Conservation (phyloP, 1,284 basidiomycete species). For the Pterula multifida region DNA sequence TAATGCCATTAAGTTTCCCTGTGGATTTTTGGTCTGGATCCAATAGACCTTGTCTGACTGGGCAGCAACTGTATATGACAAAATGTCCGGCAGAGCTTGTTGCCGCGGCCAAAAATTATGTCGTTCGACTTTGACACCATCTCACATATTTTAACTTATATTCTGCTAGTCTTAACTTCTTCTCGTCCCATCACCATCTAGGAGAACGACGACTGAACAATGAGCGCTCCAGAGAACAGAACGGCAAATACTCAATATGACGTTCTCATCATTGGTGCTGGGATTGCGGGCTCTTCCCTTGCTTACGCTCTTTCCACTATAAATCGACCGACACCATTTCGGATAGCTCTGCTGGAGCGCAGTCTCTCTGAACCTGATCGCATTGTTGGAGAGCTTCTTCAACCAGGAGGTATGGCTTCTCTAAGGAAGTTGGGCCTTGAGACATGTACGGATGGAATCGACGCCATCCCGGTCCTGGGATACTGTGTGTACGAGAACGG, state of each 20-base stretch:
- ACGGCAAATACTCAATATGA: constrained; percentile 34
- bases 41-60: too few species aligned
- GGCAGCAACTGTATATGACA: too few species aligned
- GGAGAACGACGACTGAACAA: too few species aligned
- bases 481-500: constrained; percentile 76
- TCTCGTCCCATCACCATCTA: neutral
- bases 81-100: too few species aligned
- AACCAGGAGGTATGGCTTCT: constrained; percentile 84
- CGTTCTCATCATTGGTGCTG: constrained; percentile 82
- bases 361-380: constrained; percentile 89
- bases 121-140: neutral
- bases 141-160: neutral
- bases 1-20: too few species aligned
- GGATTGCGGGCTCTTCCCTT: constrained; percentile 72
- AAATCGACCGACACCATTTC: constrained; percentile 43
- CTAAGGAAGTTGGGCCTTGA: constrained; percentile 72
- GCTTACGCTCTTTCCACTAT: constrained; percentile 58
- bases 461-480: constrained; percentile 76
- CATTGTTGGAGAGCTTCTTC: constrained; percentile 94
- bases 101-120: neutral
- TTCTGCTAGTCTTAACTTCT: neutral
- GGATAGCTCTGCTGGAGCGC: constrained; percentile 78
- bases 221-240: neutral
- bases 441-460: constrained; percentile 72
- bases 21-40: too few species aligned